Evolutionary conservation across 805 yeast species (phyloP), one percentile per base, ranked within the genome.

Genomic region (baker's yeast (Saccharomyces cerevisiae)): DNA sequence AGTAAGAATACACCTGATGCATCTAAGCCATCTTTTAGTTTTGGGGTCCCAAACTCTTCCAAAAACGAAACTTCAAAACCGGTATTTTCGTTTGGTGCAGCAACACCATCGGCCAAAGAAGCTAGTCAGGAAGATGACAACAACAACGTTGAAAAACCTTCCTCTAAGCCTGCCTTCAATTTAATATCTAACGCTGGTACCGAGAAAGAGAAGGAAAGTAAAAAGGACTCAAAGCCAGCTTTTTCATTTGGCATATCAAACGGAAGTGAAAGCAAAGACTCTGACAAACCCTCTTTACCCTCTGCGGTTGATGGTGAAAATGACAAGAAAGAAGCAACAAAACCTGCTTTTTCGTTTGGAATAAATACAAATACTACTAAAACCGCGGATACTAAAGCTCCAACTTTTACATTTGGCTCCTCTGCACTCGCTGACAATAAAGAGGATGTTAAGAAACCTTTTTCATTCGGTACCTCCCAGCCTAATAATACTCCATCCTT

Each of bases 401-500:
- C 61, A 49, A 52, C 64, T 3, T 57, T 60, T 41, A 51, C 61
- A 4, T 61, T 61, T 41, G 57, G 59, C 13, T 51, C 53, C 22
- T 27, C 59, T n/a, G 27, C 30, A 30, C 26, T 50, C 21, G n/a
- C 41, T 41, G 21, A 36, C 47, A 26, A 41, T 24, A 21, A 43
- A 17, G 47, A 48, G 6, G 47, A 51, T 10, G 31, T 55, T 27
- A 61, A 61, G 51, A 66, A 71, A 17, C 56, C 63, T 2, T 71
- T 72, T 58, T 55, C 56, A 17, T 67, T 70, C 61, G 67, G 73
- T 46, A 36, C 62, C 17, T 46, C 65, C 4, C 29, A 57, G 14
- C 36, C 62, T 5, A 28, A 57, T n/a, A 17, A 57, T 3, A 59
- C 62, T 21, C 67, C 71, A 30, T 53, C 64, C 1, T 66, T 64